Evolutionary conservation across 1,284 basidiomycete species (phyloP).

Genomic region (Ustilago xerochloae): DNA sequence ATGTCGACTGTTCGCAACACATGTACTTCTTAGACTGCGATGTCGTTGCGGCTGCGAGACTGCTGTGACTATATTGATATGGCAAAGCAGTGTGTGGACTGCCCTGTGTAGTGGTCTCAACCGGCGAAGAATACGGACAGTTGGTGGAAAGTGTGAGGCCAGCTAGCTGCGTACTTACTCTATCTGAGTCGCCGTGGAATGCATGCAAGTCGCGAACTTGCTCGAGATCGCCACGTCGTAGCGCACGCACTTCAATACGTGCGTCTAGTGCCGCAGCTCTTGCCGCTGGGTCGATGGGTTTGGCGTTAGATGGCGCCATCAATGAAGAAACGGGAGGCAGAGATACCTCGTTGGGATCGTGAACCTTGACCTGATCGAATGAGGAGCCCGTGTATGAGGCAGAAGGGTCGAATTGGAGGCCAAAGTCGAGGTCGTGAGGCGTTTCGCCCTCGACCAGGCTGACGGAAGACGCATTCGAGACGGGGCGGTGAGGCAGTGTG

Average conservation of each 20-base stretch:
- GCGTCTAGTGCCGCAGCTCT: slow-evolving; percentile 56
- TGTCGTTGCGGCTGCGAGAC: background rate
- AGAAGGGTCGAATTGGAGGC: slow-evolving; percentile 19
- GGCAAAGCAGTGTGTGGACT: slow-evolving; percentile 21
- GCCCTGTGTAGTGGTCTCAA: slow-evolving; percentile 31
- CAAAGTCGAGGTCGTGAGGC: slow-evolving; percentile 48
- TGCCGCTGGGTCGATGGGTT: slow-evolving; percentile 43
- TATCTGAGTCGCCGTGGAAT: slow-evolving; percentile 61
- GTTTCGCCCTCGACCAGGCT: slow-evolving; percentile 49
- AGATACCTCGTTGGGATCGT: slow-evolving; percentile 20
- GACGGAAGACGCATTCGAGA: slow-evolving; percentile 47
- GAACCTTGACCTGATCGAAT: slow-evolving; percentile 24
- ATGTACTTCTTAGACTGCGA: slow-evolving; percentile 1
- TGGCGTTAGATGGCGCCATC: slow-evolving; percentile 24
- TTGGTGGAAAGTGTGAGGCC: slow-evolving; percentile 14
- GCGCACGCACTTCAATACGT: slow-evolving; percentile 54
- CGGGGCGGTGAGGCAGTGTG: slow-evolving; percentile 38
- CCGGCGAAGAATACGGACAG: slow-evolving; percentile 26
- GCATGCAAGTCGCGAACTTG: slow-evolving; percentile 64
- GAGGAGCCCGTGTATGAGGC: slow-evolving; percentile 3
- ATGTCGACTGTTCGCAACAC: slow-evolving; percentile 12
- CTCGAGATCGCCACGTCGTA: slow-evolving; percentile 58
- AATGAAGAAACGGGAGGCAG: slow-evolving; percentile 15
- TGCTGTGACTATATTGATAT: slow-evolving; percentile 1
- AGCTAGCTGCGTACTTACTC: slow-evolving; percentile 49